Percentiles rank a stretch among this genome's conserved stretches.
phyloP scores from a whole-genome alignment of 495 filamentous ascomycete genomes.

The Stereocaulon alpinum region DNA sequence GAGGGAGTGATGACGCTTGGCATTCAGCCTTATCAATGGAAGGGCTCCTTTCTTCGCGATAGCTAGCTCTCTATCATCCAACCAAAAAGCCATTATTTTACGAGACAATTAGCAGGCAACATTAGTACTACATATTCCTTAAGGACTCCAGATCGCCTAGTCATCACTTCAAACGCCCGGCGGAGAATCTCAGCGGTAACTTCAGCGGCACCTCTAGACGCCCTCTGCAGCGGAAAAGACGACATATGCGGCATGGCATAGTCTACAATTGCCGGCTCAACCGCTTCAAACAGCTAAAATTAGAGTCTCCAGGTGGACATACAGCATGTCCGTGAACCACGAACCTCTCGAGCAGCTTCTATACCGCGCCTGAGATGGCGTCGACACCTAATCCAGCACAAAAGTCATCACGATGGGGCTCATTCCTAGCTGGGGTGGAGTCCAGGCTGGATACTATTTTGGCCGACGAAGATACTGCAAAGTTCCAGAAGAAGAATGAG shows the following conservation, averaged over 20 bases:
- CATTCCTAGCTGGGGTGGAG: constrained; percentile 85
- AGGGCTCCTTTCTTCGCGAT: too few relatives aligned
- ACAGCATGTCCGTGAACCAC: constrained; percentile 4
- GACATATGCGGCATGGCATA: background rate
- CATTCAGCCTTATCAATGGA: background rate
- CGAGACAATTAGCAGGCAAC: background rate
- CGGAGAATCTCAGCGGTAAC: too few relatives aligned
- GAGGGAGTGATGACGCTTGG: background rate
- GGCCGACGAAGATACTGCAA: constrained; percentile 52
- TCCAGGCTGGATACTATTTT: constrained; percentile 87
- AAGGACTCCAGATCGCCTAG: background rate
- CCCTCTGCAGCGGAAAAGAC: background rate
- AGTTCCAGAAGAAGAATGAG: constrained; percentile 13
- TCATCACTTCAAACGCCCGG: background rate
- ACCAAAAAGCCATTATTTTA: background rate
- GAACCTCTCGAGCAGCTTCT: background rate
- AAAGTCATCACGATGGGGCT: constrained; percentile 56
- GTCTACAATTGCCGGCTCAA: background rate
- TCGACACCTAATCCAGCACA: constrained; percentile 15
- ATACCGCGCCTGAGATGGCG: constrained; percentile 16
- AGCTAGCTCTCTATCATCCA: background rate
- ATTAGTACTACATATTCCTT: background rate
- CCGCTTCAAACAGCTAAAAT: background rate
- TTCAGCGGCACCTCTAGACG: background rate
- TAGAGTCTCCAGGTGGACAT: background rate